Base-by-base conservation (phyloP, 176 grass and related monocot genomes). In the Hyparrhenia diplandra region DNA sequence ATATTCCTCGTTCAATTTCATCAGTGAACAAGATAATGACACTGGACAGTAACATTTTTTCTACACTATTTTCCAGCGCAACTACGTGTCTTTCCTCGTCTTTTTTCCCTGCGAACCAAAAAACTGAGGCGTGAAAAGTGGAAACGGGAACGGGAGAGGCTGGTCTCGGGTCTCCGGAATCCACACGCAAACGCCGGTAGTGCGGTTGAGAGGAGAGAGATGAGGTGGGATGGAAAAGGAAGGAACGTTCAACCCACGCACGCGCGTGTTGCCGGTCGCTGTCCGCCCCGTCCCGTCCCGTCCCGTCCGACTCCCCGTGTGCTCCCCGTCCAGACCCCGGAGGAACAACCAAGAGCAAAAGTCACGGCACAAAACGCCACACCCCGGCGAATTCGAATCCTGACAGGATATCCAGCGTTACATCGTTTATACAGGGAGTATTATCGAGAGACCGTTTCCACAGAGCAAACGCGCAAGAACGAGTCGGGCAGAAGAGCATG, bases 201-300 rank as follows among this genome's bases (percentile, higher is more conserved):
- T n/a, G 51, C 51, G 7, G 51, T 21, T n/a, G 51, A 55, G 18
- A 49, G 46, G 14, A 17, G 47, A 14, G 46, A 5, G 13, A 16
- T 1, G 47, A n/a, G 51, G 51, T n/a, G 51, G 51, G 52, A 55
- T 3, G 52, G 20, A 54, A 49, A 9, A 21, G 59, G 4, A 3
- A 31, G 16, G 59, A 78, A 78, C 40, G 64, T 78, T 78, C 76
- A 78, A 78, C 5, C 17, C 76, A 78, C 77, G n/a, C n/a, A n/a
- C n/a, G 63, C 76, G 76, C 31, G 76, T 66, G 42, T 10, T 23
- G 76, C 18, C 1, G 61, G 76, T 79, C 61, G 42, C 76, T 79
- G 76, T 79, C 76, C 52, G 52, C 2, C 47, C 47, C 40, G 40
- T 12, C 40, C 37, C 46, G 46, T 13, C 42, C 42, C 34, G 34